Conservation (phyloP, 1,284 basidiomycete species). For the Boletus austroedulis region DNA sequence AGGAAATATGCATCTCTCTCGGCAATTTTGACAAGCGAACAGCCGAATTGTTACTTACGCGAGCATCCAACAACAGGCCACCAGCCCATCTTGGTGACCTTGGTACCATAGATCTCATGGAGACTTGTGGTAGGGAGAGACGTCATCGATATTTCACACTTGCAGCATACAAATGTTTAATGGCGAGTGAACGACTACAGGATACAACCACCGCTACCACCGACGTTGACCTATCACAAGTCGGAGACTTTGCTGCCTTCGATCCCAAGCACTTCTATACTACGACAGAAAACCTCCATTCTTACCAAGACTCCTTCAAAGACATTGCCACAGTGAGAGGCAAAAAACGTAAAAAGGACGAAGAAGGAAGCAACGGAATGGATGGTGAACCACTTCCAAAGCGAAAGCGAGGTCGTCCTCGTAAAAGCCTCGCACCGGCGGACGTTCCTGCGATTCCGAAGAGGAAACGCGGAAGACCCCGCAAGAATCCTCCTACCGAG, state of each 20-base stretch:
- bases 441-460: slow-evolving; percentile 10
- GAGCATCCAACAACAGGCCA: slow-evolving; percentile 60
- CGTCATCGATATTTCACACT: slow-evolving; percentile 76
- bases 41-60: slow-evolving; percentile 69
- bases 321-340: slow-evolving; percentile 20
- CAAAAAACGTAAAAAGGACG: slow-evolving; percentile 33
- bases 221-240: slow-evolving; percentile 46
- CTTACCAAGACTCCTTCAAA: slow-evolving; percentile 51
- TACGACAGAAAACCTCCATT: slow-evolving; percentile 40
- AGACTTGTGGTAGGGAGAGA: slow-evolving; percentile 76
- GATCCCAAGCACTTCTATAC: slow-evolving; percentile 52
- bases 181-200: slow-evolving; percentile 58
- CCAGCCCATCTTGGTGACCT: slow-evolving; percentile 70
- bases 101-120: slow-evolving; percentile 63
- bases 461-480: slow-evolving; percentile 38
- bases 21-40: slow-evolving; percentile 75
- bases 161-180: slow-evolving; percentile 53
- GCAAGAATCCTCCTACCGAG: slow-evolving; percentile 24
- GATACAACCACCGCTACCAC: slow-evolving; percentile 42
- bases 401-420: slow-evolving; percentile 39
- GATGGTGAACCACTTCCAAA: slow-evolving; percentile 34
- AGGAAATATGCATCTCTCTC: slow-evolving; percentile 68
- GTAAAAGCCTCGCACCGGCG: slow-evolving; percentile 25
- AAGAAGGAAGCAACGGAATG: slow-evolving; percentile 19
- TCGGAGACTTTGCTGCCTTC: slow-evolving; percentile 52